Percentiles rank a stretch among this genome's conserved stretches.
Conservation (phyloP, 305 asterid genomes). For the Fraxinus platypoda region DNA sequence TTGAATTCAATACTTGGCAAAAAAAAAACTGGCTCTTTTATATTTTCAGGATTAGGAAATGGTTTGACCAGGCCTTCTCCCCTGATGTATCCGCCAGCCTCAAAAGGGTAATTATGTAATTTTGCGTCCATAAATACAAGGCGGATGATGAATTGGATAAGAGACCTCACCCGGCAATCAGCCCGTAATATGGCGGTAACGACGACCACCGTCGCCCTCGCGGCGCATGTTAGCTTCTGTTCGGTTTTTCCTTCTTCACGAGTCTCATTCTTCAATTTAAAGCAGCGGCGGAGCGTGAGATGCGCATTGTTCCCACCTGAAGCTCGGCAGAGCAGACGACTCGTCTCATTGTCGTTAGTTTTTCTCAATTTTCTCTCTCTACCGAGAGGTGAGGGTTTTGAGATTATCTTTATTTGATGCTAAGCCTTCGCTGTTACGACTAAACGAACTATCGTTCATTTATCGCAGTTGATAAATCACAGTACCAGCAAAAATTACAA, state of each 20-base stretch:
- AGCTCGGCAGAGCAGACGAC: constrained; percentile 59
- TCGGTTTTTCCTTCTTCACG: constrained; percentile 27
- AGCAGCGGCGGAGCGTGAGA: constrained; percentile 27
- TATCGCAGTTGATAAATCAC: not conserved
- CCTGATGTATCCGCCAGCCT: not conserved
- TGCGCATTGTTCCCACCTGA: constrained; percentile 46
- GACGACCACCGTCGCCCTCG: constrained; percentile 23
- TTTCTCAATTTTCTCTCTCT: constrained; percentile 45
- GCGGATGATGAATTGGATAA: constrained; percentile 37
- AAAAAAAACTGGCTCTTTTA: too few relatives aligned
- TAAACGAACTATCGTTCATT: not conserved
- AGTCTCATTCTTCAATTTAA: constrained; percentile 18
- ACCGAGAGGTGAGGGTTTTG: constrained; percentile 42
- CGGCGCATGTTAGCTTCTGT: constrained; percentile 40
- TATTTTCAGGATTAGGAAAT: too few relatives aligned
- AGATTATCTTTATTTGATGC: not conserved
- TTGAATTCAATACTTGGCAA: too few relatives aligned
- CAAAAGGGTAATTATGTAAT: constrained; percentile 31
- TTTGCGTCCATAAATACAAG: not conserved
- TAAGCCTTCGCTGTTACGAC: not conserved
- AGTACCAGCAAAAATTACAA: not conserved
- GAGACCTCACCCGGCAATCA: constrained; percentile 20
- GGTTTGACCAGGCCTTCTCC: not conserved
- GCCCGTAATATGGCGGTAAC: constrained; percentile 48
- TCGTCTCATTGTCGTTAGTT: constrained; percentile 55